Evolutionary conservation across 2,329 filamentous ascomycete genomes (phyloP), one percentile per base, ranked within the genome.

Genomic region (Xylariomycetidae sp.): DNA sequence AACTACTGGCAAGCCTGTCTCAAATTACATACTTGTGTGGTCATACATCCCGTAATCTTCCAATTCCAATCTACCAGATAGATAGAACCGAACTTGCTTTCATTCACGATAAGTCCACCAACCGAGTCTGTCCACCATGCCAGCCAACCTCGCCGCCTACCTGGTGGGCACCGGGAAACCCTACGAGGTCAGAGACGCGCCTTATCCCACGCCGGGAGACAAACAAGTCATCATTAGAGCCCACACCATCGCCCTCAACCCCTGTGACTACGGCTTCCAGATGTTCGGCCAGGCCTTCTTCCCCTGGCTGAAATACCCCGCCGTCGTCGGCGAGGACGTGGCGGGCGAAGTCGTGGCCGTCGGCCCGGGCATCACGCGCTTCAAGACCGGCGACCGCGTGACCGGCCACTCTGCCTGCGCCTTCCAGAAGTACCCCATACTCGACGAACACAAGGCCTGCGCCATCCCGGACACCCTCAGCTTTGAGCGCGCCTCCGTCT

Each of bases 371-470:
- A 36, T 42, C 4, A 40, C 37, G 18, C 25, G 39, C 8, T 60
- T 59, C 34, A 50, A 51, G 30, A 36, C 47, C 7, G 58, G 59
- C 10, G 57, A 60, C 35, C 51, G 56, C 10, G 51, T 61, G 14
- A 30, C 50, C 7, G 46, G 44, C 23, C 38, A 45, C 25, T 32
- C 41, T 14, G 38, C 51, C 42, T 40, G 45, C 7, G 58, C 36
- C 3, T 62, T 60, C 36, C 58, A 62, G 30, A 33, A 40, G 22
- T 60, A 58, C 38, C 44, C 45, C 12, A 44, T 50, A 5, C 36
- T 53, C 6, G 37, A 32, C 15, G 46, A 44, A 8, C 42, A 50
- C 26, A 26, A 56, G 15, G 42, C 54, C 11, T 17, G 49, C 9
- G 28, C 30, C 6, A 46, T 61, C n/a, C 58, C 57, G 8, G 44